Base-by-base conservation (phyloP, 1,284 basidiomycete species). In the Puccinia polysora region DNA sequence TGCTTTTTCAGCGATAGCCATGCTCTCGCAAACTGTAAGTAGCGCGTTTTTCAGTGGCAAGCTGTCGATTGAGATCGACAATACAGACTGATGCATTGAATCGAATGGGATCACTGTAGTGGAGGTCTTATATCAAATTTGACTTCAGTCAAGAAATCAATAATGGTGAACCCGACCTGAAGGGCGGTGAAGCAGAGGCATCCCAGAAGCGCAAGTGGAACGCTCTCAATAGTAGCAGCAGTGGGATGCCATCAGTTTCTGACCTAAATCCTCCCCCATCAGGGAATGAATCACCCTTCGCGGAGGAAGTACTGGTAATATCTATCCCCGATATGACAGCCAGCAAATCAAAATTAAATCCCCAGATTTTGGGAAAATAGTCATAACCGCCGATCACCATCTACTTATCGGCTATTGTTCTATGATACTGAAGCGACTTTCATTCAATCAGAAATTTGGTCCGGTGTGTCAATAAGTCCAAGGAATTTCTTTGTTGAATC, bases 1-100 rank as follows among this genome's bases (percentile, higher is more conserved):
- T 6, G 65, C 43, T 3, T 68, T 68, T 68, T 68, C 65, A 49
- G 65, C 65, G 4, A 68, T 58, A 15, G 65, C 65, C 2, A 68
- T 68, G 65, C 25, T 68, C 2, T 68, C 55, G 12, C 65, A 68
- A 58, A 58, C 53, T 58, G 65, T 68, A 68, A 20, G 65, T 68
- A 12, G 28, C 45, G 12, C 3, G 15, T 45, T 28, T 45, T 1
- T 5, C 5, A 62, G 45, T 59, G 36, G 34, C n/a, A 59, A 23
- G 15, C 28, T 12, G 56, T 20, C 14, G 47, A 62, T 12, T 10
- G 14, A 47, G 20, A 47, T 32, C 2, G 28, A 45, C n/a, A 4
- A 10, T n/a, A 10, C 5, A 28, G 15, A 47, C 47, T 32, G 3
- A 56, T 18, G 6, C 32, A 47, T 40, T 23, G 40, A 60, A 62